These are phyloP conservation scores for Hamamelis virginiana DNA, from an alignment of 164 flowering plant species.

Conservation along the genomic window DNA sequence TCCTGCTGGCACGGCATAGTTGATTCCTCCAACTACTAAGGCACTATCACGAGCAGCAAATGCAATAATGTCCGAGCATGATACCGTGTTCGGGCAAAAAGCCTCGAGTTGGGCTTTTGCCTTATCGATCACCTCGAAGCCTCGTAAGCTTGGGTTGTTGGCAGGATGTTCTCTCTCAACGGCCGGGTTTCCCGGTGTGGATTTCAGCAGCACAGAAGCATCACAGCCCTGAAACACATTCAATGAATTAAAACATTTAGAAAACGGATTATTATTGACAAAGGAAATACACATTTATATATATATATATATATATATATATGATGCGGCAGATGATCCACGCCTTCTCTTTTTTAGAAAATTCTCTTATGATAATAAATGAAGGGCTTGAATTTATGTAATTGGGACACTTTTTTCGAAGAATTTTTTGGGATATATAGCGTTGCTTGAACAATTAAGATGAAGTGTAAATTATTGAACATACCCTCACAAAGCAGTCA, in stretches of 20 bases:
- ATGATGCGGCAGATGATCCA: no score
- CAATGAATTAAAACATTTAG: background rate
- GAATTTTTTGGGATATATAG: no score
- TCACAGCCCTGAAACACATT: slow-evolving; percentile 50
- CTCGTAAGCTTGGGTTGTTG: slow-evolving; percentile 46
- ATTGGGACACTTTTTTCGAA: no score
- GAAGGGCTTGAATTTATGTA: no score
- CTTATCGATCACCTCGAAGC: slow-evolving; percentile 57
- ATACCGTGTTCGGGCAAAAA: slow-evolving; percentile 45
- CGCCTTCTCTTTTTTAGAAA: no score
- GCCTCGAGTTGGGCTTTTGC: slow-evolving; percentile 48
- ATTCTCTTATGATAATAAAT: no score
- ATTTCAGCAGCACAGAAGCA: slow-evolving; percentile 50
- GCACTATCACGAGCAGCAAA: slow-evolving; percentile 60
- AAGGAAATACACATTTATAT: no score
- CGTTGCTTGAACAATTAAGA: no score
- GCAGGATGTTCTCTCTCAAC: slow-evolving; percentile 36
- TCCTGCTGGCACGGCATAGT: slow-evolving; percentile 43
- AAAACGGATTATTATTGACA: background rate
- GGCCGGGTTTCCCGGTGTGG: slow-evolving; percentile 35
- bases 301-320: no score
- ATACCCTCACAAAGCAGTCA: slow-evolving; percentile 72
- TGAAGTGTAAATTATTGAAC: background rate
- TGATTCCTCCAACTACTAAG: slow-evolving; percentile 28
- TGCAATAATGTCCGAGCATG: slow-evolving; percentile 63